phyloP scores from a whole-genome alignment of 345 rosid species.

The Eucalyptus grandis region DNA sequence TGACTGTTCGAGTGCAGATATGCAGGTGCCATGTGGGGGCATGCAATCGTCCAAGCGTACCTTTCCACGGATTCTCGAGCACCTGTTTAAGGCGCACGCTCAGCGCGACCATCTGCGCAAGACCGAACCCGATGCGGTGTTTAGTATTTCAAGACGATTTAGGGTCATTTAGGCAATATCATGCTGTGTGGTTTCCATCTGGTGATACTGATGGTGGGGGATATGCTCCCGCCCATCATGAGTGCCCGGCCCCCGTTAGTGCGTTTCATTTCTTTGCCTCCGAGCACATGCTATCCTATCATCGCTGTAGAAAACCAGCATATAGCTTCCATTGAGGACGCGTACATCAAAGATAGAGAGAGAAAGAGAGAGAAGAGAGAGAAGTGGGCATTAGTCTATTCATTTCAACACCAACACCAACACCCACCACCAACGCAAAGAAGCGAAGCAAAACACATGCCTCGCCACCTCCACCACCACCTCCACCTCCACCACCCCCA shows the following conservation, averaged over 20 bases:
- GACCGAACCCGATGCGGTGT: not conserved
- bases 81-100: not conserved
- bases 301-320: not conserved
- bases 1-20: not conserved
- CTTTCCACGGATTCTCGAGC: not conserved
- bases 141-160: not conserved
- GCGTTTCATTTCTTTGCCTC: not conserved
- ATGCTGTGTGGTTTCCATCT: not conserved
- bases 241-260: not conserved
- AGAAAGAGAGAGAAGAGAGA: not conserved
- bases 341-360: not conserved
- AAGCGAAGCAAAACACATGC: not conserved
- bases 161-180: not conserved
- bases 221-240: not conserved
- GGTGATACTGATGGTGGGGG: not conserved
- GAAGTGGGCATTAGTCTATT: not conserved
- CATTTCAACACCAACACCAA: not conserved
- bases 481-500: not conserved
- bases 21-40: not conserved
- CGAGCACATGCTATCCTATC: not conserved
- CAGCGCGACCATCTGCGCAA: not conserved
- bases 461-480: not conserved
- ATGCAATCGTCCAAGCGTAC: not conserved
- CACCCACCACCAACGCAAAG: not conserved
- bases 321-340: not conserved